Base-by-base conservation (phyloP, 2,329 filamentous ascomycete species). In the Aspergillus uvarum region DNA sequence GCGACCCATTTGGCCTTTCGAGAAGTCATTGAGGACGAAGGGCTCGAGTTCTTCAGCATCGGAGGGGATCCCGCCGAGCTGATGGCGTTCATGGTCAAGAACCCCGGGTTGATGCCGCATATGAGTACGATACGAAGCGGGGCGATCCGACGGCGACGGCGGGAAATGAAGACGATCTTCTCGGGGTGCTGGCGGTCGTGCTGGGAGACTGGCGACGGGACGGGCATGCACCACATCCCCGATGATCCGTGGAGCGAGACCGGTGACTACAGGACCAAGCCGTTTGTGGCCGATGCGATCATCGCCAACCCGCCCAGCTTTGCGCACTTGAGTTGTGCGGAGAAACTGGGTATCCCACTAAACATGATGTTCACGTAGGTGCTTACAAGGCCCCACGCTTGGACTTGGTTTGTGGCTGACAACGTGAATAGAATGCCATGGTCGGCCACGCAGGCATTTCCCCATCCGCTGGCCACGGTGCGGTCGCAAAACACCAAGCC, bases 41-140 rank as follows among this genome's bases (percentile, higher is more conserved):
- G 83, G 0, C 81, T 93, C 14, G 90, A 92, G 68, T 93, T 92
- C 74, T 92, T 89, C 74, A 84, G 78, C 62, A 89, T 92, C 54
- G 89, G 89, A n/a, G 89, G 89, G 2, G 88, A 92, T 70, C 89
- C 89, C 1, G 83, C 87, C 1, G 85, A 90, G 68, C 79, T 92
- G 48, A 92, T 92, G 89, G 90, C 91, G 3, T 96, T 94, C 69
- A 96, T 96, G 91, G 91, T 95, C 50, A 93, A 93, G 75, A 90
- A 95, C 66, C 91, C 92, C 0, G 90, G 91, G 0, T 79, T 96
- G 32, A 91, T 96, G 88, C 92, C 92, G 1, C 89, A 89, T 0
- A 85, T 94, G 60, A 88, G 93, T 52, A 87, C 89, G 1, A 76
- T 96, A 52, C 87, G 87, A 61, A 89, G 84, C 64, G 91, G 91